These are phyloP conservation scores for Naegleria lovaniensis DNA, from an alignment of 208 protist genomes.

Conservation along the genomic window DNA sequence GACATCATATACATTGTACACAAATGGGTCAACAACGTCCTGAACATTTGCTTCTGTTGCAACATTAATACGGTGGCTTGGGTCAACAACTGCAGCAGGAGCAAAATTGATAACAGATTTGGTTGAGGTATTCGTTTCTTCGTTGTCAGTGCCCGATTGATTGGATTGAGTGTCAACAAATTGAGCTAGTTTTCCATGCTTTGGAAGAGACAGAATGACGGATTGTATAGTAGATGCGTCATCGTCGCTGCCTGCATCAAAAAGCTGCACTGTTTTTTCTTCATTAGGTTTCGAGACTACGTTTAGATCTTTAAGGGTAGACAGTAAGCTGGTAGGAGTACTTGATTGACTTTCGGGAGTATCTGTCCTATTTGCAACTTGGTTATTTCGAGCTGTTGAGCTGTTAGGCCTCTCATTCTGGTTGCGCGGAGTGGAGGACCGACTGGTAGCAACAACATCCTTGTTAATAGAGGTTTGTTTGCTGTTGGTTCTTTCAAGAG, in stretches of 20 bases:
- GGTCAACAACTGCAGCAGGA: not conserved
- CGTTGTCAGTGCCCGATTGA: not conserved
- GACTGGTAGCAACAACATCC: too few species aligned
- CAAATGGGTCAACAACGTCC: not conserved
- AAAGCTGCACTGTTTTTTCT: not conserved
- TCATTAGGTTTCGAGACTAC: not conserved
- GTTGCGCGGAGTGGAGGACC: too few species aligned
- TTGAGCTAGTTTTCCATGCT: not conserved
- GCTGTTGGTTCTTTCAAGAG: not conserved
- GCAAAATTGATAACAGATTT: not conserved
- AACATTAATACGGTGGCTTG: not conserved
- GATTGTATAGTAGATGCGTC: not conserved
- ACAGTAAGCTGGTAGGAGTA: not conserved
- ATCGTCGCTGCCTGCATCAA: not conserved
- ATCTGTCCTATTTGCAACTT: not conserved
- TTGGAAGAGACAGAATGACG: not conserved
- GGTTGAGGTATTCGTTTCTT: not conserved
- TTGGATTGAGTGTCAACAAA: not conserved
- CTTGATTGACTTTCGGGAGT: not conserved
- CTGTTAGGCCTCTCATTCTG: too few species aligned
- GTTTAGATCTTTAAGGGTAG: not conserved
- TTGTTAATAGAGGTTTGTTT: too few species aligned
- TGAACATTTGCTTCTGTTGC: not conserved
- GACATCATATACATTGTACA: slow-evolving; percentile 8
- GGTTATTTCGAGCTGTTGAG: not conserved